These are phyloP conservation scores for Ogataea siamensis DNA, from an alignment of 805 yeast genomes.

Conservation along the genomic window DNA sequence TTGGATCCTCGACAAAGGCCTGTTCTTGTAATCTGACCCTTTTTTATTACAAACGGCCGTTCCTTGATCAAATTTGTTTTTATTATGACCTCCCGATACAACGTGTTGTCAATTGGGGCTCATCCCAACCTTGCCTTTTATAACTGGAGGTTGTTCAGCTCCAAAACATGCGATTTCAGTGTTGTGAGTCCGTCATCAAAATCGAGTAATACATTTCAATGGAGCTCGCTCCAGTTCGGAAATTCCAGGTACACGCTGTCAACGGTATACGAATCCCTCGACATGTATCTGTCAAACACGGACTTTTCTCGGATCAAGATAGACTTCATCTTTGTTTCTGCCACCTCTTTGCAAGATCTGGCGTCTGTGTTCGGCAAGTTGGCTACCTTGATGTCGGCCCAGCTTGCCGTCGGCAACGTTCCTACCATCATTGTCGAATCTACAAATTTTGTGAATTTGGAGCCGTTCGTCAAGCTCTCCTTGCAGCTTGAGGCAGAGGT, in stretches of 20 bases:
- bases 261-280: conserved; percentile 24
- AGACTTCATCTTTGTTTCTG: conserved; percentile 47
- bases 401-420: conserved; percentile 27
- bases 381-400: conserved; percentile 34
- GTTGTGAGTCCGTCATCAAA: conserved; percentile 35
- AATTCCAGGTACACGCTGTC: conserved; percentile 30
- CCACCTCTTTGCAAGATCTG: conserved; percentile 51
- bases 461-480: conserved; percentile 58
- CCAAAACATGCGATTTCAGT: conserved; percentile 42
- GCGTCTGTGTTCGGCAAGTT: conserved; percentile 41
- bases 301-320: conserved; percentile 24
- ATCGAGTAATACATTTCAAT: conserved; percentile 22
- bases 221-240: conserved; percentile 36
- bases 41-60: neutral
- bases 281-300: conserved; percentile 22
- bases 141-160: conserved; percentile 52
- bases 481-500: conserved; percentile 32
- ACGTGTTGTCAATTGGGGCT: conserved; percentile 45
- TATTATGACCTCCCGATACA: conserved; percentile 27
- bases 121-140: conserved; percentile 60
- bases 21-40: neutral
- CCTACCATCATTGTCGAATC: conserved; percentile 64
- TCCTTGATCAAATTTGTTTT: neutral
- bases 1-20: conserved; percentile 1
- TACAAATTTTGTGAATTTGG: conserved; percentile 69